Evolutionary conservation across 208 protist genomes (phyloP).

Genomic region (Leishmania martiniquensis): DNA sequence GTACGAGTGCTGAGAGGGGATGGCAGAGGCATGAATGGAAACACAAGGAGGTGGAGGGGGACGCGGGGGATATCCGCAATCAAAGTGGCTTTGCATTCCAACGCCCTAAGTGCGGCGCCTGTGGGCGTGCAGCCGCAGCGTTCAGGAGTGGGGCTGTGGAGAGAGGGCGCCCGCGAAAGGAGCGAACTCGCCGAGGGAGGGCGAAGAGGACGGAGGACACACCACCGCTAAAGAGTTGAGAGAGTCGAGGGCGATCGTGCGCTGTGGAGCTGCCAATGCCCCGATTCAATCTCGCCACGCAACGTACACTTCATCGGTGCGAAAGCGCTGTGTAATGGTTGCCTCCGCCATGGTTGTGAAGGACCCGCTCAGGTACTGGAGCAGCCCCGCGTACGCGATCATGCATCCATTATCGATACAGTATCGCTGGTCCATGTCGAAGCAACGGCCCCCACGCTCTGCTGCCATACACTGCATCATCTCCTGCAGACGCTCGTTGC

Average conservation of each 20-base stretch:
- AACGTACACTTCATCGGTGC: constrained; percentile 97
- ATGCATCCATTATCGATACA: constrained; percentile 99
- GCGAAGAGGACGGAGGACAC: neutral
- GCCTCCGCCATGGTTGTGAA: constrained; percentile 74
- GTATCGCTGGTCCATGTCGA: constrained; percentile 97
- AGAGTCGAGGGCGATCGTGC: neutral
- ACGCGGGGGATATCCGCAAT: too few relatives aligned
- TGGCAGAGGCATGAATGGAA: neutral
- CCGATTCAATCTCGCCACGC: constrained; percentile 78
- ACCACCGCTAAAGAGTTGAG: neutral
- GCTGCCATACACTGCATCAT: constrained; percentile 96
- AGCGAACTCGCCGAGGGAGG: neutral
- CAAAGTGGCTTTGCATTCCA: neutral
- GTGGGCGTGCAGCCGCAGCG: neutral
- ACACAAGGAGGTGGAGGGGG: neutral
- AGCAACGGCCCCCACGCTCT: constrained; percentile 89
- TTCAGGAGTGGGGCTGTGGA: neutral
- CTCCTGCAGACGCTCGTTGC: constrained; percentile 97
- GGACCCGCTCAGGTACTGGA: constrained; percentile 87
- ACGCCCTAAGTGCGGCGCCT: too few relatives aligned
- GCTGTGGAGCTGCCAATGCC: too few relatives aligned
- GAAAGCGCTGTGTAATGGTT: constrained; percentile 89
- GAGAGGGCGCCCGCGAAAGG: too few relatives aligned
- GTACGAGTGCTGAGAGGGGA: neutral
- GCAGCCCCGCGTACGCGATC: constrained; percentile 98